These are phyloP conservation scores for Jatropha podagrica DNA, from an alignment of 441 rosid species.

Conservation along the genomic window DNA sequence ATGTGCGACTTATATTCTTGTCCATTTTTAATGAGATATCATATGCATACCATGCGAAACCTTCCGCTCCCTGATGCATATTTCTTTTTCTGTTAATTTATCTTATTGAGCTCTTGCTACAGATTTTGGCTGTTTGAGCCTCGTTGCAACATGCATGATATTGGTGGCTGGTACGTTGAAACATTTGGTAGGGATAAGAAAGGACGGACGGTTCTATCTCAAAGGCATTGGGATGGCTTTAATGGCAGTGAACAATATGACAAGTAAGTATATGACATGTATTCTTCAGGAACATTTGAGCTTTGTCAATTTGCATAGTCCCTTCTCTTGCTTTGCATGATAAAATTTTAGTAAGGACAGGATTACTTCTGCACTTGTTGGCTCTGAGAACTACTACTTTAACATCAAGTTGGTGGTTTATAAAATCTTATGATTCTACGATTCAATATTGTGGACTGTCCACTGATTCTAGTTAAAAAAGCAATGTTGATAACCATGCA, in stretches of 20 bases:
- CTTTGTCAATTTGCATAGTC: not conserved
- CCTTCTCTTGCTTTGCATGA: not conserved
- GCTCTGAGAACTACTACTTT: not conserved
- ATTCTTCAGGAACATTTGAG: not conserved
- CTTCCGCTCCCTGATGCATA: not conserved
- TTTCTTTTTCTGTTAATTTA: not conserved
- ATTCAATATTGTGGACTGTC: too few relatives aligned
- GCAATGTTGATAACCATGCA: not conserved
- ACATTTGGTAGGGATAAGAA: constrained; percentile 83
- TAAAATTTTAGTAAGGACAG: not conserved
- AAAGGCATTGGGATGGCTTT: constrained; percentile 77
- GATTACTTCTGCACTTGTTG: not conserved
- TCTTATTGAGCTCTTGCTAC: constrained; percentile 21
- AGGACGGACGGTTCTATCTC: constrained; percentile 58
- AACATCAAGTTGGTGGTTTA: too few relatives aligned
- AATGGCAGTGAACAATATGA: constrained; percentile 50
- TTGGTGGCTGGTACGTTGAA: constrained; percentile 98
- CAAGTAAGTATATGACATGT: constrained; percentile 48
- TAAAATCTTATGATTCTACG: too few relatives aligned
- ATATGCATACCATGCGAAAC: not conserved
- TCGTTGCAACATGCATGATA: constrained; percentile 82
- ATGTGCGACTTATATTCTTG: not conserved
- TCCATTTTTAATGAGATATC: not conserved
- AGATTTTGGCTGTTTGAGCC: constrained; percentile 98
- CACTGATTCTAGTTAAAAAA: too few relatives aligned